Conservation (phyloP, 2,329 filamentous ascomycete genomes). For the Cytospora mali region DNA sequence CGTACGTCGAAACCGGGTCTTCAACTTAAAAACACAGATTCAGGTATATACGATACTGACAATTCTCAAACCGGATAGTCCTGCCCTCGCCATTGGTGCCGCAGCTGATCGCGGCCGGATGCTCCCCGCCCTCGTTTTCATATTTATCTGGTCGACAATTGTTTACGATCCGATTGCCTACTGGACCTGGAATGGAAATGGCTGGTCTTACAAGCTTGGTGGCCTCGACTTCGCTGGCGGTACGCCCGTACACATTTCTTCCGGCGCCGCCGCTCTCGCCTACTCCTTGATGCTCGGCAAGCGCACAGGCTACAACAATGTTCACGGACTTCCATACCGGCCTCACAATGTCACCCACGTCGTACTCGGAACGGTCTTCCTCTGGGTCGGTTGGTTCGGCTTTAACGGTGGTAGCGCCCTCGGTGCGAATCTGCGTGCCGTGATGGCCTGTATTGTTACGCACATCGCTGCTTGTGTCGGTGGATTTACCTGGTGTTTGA, state of each 20-base stretch:
- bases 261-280: constrained; percentile 70
- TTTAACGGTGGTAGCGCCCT: constrained; percentile 90
- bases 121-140: constrained; percentile 64
- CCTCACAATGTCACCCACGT: constrained; percentile 76
- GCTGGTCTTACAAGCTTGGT: constrained; percentile 70
- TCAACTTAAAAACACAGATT: background rate
- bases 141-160: constrained; percentile 71
- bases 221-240: constrained; percentile 76
- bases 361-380: constrained; percentile 71
- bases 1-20: constrained; percentile 54
- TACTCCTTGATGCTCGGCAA: constrained; percentile 75
- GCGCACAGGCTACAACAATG: constrained; percentile 63
- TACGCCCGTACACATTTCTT: constrained; percentile 75
- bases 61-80: constrained; percentile 38
- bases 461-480: constrained; percentile 83
- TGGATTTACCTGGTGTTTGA: constrained; percentile 79
- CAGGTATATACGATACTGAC: background rate
- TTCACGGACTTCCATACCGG: constrained; percentile 65
- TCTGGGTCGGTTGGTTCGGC: constrained; percentile 96
- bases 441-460: constrained; percentile 88
- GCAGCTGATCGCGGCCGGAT: constrained; percentile 64
- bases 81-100: constrained; percentile 61
- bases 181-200: constrained; percentile 76
- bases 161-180: constrained; percentile 76
- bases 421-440: constrained; percentile 78